Conservation (phyloP, 768 basidiomycete species). For the Zangia roseola region DNA sequence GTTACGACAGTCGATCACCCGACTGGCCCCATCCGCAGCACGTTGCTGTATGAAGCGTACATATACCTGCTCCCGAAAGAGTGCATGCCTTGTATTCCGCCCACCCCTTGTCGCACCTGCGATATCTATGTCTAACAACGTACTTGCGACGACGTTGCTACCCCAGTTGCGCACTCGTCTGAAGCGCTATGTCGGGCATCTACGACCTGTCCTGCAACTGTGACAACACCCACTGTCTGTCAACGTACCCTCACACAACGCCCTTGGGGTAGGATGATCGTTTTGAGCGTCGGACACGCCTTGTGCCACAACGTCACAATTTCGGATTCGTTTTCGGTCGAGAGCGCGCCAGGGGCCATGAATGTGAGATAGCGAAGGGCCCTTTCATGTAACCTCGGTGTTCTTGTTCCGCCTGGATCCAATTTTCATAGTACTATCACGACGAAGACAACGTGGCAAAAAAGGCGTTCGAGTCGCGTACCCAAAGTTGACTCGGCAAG, state of each 20-base stretch:
- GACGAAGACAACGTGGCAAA: slow-evolving; percentile 80
- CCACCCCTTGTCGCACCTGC: too few species aligned
- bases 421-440: slow-evolving; percentile 50
- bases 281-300: slow-evolving; percentile 58
- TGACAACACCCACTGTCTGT: slow-evolving; percentile 25
- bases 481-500: slow-evolving; percentile 85
- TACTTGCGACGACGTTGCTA: too few species aligned
- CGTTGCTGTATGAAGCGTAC: too few species aligned
- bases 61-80: too few species aligned
- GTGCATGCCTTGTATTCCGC: too few species aligned
- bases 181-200: neutral
- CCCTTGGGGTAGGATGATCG: slow-evolving; percentile 66
- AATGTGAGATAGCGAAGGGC: slow-evolving; percentile 53
- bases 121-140: too few species aligned
- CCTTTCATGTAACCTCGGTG: slow-evolving; percentile 30
- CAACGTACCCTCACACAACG: slow-evolving; percentile 52
- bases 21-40: too few species aligned
- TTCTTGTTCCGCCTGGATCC: slow-evolving; percentile 23
- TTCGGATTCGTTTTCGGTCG: slow-evolving; percentile 28
- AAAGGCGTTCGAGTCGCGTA: slow-evolving; percentile 95
- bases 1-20: too few species aligned
- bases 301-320: slow-evolving; percentile 56
- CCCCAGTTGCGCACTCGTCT: too few species aligned
- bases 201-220: slow-evolving; percentile 18
- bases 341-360: slow-evolving; percentile 43